Base-by-base conservation (phyloP, 2,329 filamentous ascomycete genomes). In the Neopestalotiopsis rosae region DNA sequence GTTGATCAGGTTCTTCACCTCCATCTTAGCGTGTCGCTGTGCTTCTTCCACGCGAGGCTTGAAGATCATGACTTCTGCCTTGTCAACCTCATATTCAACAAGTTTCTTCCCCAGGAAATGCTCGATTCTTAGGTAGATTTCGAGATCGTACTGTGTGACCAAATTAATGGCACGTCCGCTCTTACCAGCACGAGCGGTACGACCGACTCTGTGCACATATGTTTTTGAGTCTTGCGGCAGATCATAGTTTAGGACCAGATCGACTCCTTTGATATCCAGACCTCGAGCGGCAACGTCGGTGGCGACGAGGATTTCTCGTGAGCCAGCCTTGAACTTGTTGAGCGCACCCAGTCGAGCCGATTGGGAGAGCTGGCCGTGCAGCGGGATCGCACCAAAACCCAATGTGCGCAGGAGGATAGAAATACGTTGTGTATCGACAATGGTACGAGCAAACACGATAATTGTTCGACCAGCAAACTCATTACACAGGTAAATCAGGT, bases 201-300 rank as follows among this genome's bases (percentile, higher is more conserved):
- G 91, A 24, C 94, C 94, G 1, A 97, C 94, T 66, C 94, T 88
- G 80, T 97, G 94, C 40, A 97, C 92, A 75, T 97, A 97, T 0
- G 94, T 97, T 81, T 97, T 97, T 74, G 89, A 93, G 80, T 97
- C 94, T 34, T 90, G 88, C 0, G 94, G 94, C 2, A 97, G 82
- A 76, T 97, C 94, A 73, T 91, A 93, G 81, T 97, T 97, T 72
- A 97, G 80, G 2, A 98, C 93, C 0, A 95, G 83, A 72, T 97
- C 94, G 13, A 98, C 94, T n/a, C 90, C 92, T 13, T 94, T 94
- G 61, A 98, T 97, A 84, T 98, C 95, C 6, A 98, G 86, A 86
- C 95, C 95, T 78, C 95, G 91, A 1, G 95, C 93, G 1, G 95
- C 95, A n/a, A 98, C 94, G 79, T 98, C 95, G 0, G 95, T 98